phyloP scores from a whole-genome alignment of 2,329 filamentous ascomycete genomes.

The Ophiocordyceps camponoti-floridani region DNA sequence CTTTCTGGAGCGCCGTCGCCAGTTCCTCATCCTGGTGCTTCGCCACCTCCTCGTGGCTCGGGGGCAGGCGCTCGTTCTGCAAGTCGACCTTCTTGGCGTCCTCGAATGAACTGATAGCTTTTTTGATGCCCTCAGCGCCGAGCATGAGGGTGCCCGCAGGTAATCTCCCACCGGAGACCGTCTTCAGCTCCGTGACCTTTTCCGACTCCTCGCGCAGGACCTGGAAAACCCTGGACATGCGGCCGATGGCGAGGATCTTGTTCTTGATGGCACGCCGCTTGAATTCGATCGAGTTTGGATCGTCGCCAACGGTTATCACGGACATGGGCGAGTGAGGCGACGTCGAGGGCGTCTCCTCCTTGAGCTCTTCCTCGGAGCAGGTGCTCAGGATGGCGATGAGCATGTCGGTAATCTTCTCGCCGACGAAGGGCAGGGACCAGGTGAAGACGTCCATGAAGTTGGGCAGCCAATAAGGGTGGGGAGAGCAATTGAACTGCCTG shows the following conservation, averaged over 20 bases:
- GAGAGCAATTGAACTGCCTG: slow-evolving; percentile 97
- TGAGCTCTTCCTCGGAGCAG: slow-evolving; percentile 96
- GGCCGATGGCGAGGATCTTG: slow-evolving; percentile 95
- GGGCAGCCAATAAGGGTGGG: slow-evolving; percentile 96
- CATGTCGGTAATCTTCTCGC: slow-evolving; percentile 99
- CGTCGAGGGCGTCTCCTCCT: slow-evolving; percentile 57
- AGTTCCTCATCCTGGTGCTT: slow-evolving; percentile 68
- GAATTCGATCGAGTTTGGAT: slow-evolving; percentile 78
- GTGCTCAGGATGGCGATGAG: slow-evolving; percentile 96
- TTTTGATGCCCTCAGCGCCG: slow-evolving; percentile 94
- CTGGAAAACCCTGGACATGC: slow-evolving; percentile 94
- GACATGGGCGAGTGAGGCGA: slow-evolving; percentile 39
- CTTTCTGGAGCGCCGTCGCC: slow-evolving; percentile 69
- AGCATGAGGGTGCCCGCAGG: slow-evolving; percentile 95
- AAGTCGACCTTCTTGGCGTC: slow-evolving; percentile 93
- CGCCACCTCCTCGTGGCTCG: slow-evolving; percentile 79
- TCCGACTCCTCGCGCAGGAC: slow-evolving; percentile 95
- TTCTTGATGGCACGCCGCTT: slow-evolving; percentile 98
- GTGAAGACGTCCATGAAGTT: slow-evolving; percentile 99
- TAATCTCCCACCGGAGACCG: slow-evolving; percentile 76
- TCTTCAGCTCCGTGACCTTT: slow-evolving; percentile 93
- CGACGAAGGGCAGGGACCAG: slow-evolving; percentile 98
- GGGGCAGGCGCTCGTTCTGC: slow-evolving; percentile 88
- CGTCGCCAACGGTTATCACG: slow-evolving; percentile 26
- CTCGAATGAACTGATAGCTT: slow-evolving; percentile 91